Evolutionary conservation across 345 rosid genomes (phyloP).

Genomic region (Pelargonium nanum): DNA sequence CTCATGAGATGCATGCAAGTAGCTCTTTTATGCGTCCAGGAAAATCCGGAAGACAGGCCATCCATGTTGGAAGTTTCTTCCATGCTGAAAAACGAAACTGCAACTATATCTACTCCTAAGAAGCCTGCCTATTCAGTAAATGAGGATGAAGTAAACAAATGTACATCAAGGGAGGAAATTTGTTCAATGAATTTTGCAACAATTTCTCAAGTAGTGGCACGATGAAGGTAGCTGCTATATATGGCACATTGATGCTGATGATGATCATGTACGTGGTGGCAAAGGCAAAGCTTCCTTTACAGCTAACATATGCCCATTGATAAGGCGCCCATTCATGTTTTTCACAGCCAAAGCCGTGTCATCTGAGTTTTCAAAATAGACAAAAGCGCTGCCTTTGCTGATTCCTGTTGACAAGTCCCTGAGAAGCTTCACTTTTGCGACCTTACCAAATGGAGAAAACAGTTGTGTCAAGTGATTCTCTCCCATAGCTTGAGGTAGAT

Average conservation of each 20-base stretch:
- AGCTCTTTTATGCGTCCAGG: conserved; percentile 26
- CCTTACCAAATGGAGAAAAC: too few species aligned
- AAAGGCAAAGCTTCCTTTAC: background rate
- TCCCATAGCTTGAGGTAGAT: too few species aligned
- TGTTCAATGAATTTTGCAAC: conserved; percentile 19
- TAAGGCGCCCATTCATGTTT: too few species aligned
- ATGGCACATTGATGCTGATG: too few species aligned
- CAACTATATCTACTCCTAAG: conserved; percentile 10
- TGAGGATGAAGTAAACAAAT: background rate
- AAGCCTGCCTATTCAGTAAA: conserved; percentile 24
- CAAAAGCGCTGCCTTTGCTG: too few species aligned
- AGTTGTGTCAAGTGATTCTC: too few species aligned
- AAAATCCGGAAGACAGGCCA: conserved; percentile 19
- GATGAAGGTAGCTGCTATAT: conserved; percentile 4
- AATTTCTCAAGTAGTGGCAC: conserved; percentile 20
- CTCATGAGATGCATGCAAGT: conserved; percentile 21
- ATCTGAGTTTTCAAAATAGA: too few species aligned
- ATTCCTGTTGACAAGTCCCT: too few species aligned
- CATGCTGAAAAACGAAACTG: conserved; percentile 15
- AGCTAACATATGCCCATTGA: too few species aligned
- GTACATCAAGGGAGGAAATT: conserved; percentile 6
- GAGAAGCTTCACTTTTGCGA: too few species aligned
- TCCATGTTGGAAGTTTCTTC: conserved; percentile 22
- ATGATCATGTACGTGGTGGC: background rate
- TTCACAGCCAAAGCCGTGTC: too few species aligned